phyloP scores from a whole-genome alignment of 805 yeast genomes.

The Teunomyces barrocoloradensis region DNA sequence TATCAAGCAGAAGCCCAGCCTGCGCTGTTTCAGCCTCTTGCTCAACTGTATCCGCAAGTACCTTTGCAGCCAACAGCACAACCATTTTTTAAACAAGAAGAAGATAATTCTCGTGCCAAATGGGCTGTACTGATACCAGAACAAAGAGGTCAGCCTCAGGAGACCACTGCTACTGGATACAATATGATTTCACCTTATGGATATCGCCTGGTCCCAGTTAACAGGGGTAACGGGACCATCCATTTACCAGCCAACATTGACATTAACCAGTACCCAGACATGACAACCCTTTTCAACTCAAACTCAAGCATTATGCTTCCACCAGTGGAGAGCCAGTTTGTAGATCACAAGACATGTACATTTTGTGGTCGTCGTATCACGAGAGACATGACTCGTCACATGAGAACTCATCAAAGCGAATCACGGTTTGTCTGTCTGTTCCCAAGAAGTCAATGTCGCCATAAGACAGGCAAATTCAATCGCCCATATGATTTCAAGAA shows the following conservation, averaged over 20 bases:
- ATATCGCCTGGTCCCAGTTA: not conserved
- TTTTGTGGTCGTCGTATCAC: conserved; percentile 54
- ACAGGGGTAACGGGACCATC: conserved; percentile 4
- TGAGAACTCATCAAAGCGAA: conserved; percentile 57
- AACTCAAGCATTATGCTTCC: conserved; percentile 32
- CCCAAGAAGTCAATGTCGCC: conserved; percentile 54
- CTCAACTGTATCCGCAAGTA: not conserved
- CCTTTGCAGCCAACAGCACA: not conserved
- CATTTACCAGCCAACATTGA: conserved; percentile 14
- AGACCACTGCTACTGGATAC: not conserved
- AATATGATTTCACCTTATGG: not conserved
- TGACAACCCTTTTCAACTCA: conserved; percentile 38
- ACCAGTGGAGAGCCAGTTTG: conserved; percentile 36
- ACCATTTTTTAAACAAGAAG: not conserved
- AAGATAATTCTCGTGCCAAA: not conserved
- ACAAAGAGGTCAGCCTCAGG: not conserved
- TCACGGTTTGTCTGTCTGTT: conserved; percentile 58
- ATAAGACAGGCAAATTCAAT: conserved; percentile 61
- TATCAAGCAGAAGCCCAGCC: conserved; percentile 1
- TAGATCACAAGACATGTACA: conserved; percentile 43
- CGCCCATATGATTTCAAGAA: conserved; percentile 68
- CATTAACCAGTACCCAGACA: conserved; percentile 31
- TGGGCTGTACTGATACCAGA: not conserved
- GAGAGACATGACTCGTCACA: conserved; percentile 61
- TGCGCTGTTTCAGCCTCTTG: not conserved